Base-by-base conservation (phyloP, 2,329 filamentous ascomycete species). In the Ophiostoma tasmaniense region DNA sequence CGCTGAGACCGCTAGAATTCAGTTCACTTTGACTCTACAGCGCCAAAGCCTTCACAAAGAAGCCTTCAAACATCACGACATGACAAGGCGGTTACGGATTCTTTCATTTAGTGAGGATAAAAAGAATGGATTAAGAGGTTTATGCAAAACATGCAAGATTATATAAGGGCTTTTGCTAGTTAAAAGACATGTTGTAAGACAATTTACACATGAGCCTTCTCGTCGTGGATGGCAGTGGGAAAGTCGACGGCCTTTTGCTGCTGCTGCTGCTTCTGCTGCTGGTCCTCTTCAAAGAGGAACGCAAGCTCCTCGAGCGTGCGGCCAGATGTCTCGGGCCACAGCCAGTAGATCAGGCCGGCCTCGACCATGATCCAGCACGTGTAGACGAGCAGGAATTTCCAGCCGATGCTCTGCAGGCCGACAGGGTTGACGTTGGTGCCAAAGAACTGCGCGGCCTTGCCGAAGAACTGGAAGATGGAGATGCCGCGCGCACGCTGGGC, bases 351-450 rank as follows among this genome's bases (percentile, higher is more conserved):
- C 4, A 75, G 76, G 17, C 72, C 72, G 37, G 79, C 75, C 72
- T 79, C 76, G 68, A 73, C 73, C 59, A 72, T 71, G 64, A 77
- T 75, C 74, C 75, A 76, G 74, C 74, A 76, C 72, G 74, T 74
- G 71, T 76, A 77, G 66, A 75, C 73, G 20, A 77, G 74, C 17
- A 77, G 71, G 52, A 74, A 77, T 71, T 73, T 75, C 76, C 76
- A 77, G 52, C 74, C 74, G 30, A 76, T 75, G 30, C 71, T 70
- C n/a, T 73, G 68, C 22, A 75, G 73, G 59, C 75, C 76, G 28
- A 77, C 74, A 7, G 75, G 76, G 71, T 77, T 77, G 71, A 77
- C 75, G 52, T 75, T 74, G 37, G 75, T 76, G 4, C 73, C 74
- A 20, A 77, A 76, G 70, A 77, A 77, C 70, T 74, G 72, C 1